Conservation (phyloP, 805 yeast genomes). For the Komagataella kurtzmanii region DNA sequence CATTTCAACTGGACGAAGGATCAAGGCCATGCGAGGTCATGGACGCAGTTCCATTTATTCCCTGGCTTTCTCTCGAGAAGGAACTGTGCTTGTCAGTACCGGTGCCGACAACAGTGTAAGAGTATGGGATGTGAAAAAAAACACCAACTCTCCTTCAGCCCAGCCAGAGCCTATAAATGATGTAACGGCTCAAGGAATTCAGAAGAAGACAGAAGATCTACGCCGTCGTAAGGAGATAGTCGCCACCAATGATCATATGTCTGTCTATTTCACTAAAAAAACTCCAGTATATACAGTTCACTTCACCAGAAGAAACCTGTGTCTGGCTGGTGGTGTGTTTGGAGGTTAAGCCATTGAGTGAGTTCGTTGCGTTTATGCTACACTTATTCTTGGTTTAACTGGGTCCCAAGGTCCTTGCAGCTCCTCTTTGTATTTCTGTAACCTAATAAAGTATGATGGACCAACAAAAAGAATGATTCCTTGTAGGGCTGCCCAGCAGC, state of each 20-base stretch:
- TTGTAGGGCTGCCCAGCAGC: conserved; percentile 38
- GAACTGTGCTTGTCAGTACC: conserved; percentile 78
- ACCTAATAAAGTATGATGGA: conserved; percentile 56
- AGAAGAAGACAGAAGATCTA: conserved; percentile 25
- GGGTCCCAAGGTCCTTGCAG: conserved; percentile 91
- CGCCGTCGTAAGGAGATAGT: conserved; percentile 51
- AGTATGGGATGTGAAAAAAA: conserved; percentile 89
- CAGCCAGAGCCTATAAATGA: conserved; percentile 33
- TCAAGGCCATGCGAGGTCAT: conserved; percentile 91
- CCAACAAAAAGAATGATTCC: conserved; percentile 36
- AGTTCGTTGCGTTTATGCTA: not conserved
- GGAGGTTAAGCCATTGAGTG: conserved; percentile 18
- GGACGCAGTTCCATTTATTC: conserved; percentile 81
- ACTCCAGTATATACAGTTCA: conserved; percentile 91
- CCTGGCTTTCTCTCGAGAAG: conserved; percentile 73
- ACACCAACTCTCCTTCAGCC: conserved; percentile 73
- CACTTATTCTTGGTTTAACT: conserved; percentile 54
- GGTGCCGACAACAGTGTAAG: conserved; percentile 89
- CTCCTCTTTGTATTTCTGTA: conserved; percentile 75
- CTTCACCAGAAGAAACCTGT: conserved; percentile 81
- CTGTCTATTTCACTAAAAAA: conserved; percentile 85
- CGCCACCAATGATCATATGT: conserved; percentile 85
- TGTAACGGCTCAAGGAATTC: conserved; percentile 4
- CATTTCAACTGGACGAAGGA: conserved; percentile 75
- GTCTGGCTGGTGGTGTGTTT: conserved; percentile 89